Base-by-base conservation (phyloP, 148 eudicot genomes). In the Cornus kousa region DNA sequence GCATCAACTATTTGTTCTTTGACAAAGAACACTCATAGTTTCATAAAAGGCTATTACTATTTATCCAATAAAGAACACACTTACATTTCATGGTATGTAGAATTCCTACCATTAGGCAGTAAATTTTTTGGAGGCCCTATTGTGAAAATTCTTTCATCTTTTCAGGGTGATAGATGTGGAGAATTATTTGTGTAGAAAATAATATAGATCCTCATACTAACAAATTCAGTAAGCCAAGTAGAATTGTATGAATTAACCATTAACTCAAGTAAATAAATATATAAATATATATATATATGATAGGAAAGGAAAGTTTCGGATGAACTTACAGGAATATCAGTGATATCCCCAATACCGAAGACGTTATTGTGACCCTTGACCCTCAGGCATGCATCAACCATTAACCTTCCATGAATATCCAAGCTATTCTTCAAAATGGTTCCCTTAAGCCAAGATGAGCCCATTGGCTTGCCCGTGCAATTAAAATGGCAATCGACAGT, bases 331-430 rank as follows among this genome's bases (percentile, higher is more conserved):
- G 80, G 80, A 70, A 84, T 31, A 73, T 79, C 84, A 7, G 93
- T 88, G 68, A 90, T 82, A 76, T 90, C 93, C 66, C 93, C 91
- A 77, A 90, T 73, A 32, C 87, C 93, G 74, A 90, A 90, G 70
- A 90, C 74, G 55, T 87, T 90, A 4, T 68, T 78, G 53, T 23
- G 71, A 70, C 86, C 87, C 77, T 70, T 80, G 67, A 90, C 93
- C 83, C 88, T 82, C 67, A 90, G 72, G 76, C 88, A 77, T 53
- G 74, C 64, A 70, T 88, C 91, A 75, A 90, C 91, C 55, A 64
- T 71, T 28, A 88, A 67, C 72, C 86, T 88, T 43, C 87, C 86
- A 2, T 77, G 78, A 55, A 33, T 40, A 62, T 90, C 93, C 83
- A 88, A 57, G 75, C 83, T 83, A 67, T 76, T 71, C 31, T 68